Base-by-base conservation (phyloP, 352 stramenopile species). In the Phytophthora citrophthora region DNA sequence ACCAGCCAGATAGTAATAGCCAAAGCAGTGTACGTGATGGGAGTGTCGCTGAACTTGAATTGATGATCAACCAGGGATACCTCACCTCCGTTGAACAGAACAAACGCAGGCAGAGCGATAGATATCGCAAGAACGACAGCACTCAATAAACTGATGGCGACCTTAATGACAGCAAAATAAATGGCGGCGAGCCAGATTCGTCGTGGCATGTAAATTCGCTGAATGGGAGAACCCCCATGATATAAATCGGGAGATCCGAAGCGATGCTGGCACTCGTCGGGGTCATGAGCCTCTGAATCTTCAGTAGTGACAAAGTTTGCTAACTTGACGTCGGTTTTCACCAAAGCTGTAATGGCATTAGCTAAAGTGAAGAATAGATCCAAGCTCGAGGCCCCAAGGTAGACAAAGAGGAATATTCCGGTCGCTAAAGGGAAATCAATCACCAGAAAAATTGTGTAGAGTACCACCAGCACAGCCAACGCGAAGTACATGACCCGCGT, bases 61-160 rank as follows among this genome's bases (percentile, higher is more conserved):
- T 41, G 11, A 7, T 10, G 5, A 9, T 7, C 31, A 43, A 46
- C 46, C 15, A 48, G 23, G 16, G 23, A 12, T 24, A 18, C 6
- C 5, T 45, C 15, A 8, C 41, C 54, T 7, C 49, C n/a, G 11
- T 9, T 44, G 20, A 65, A 65, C 7, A 75, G 51, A 12, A 72
- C 54, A n/a, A 74, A 40, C 16, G 72, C 66, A 2, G 75, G 75
- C 1, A 65, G 43, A 9, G 65, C 16, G 2, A 75, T 45, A 20
- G 40, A 15, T 9, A 54, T 20, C 12, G 40, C 9, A 6, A 61
- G 31, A 13, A 16, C 15, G 24, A 18, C 40, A 23, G 29, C 16
- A 31, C 52, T 51, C 12, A 60, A 5, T 15, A 29, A 18, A 4
- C 52, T 40, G 9, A 50, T n/a, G 11, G 36, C 4, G 18, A 41